phyloP scores from a whole-genome alignment of 768 basidiomycete genomes.

The Dioszegia crocea region DNA sequence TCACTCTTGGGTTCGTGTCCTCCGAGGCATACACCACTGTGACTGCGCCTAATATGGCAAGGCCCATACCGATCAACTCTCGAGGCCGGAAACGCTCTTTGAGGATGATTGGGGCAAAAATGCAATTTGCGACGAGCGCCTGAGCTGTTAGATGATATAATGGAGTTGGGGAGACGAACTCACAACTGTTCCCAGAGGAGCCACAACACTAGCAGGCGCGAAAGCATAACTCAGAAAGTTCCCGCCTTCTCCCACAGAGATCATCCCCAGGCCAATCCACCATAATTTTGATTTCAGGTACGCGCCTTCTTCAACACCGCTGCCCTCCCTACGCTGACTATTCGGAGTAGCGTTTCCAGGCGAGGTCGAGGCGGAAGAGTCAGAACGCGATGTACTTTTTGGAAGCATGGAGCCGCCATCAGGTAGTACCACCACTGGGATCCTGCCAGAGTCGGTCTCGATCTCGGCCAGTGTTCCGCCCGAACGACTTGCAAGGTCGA shows the following conservation, averaged over 20 bases:
- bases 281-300: constrained; percentile 83
- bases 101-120: constrained; percentile 78
- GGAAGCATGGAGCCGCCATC: too few species aligned
- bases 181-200: constrained; percentile 87
- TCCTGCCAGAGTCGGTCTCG: too few species aligned
- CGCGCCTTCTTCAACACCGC: constrained; percentile 49
- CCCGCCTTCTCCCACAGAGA: constrained; percentile 84
- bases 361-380: neutral
- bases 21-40: constrained; percentile 84
- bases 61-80: constrained; percentile 53
- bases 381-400: too few species aligned
- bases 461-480: neutral
- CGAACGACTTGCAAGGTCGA: neutral
- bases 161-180: neutral
- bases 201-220: constrained; percentile 59
- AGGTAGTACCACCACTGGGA: too few species aligned
- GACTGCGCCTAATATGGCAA: constrained; percentile 81
- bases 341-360: neutral
- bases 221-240: constrained; percentile 65
- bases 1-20: constrained; percentile 60
- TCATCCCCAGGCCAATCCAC: constrained; percentile 84
- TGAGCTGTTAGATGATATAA: constrained; percentile 48
- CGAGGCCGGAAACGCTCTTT: constrained; percentile 71
- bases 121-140: constrained; percentile 90
- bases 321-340: neutral